phyloP scores from a whole-genome alignment of 2,329 filamentous ascomycete genomes.

The Paraphaeosphaeria sporulosa region DNA sequence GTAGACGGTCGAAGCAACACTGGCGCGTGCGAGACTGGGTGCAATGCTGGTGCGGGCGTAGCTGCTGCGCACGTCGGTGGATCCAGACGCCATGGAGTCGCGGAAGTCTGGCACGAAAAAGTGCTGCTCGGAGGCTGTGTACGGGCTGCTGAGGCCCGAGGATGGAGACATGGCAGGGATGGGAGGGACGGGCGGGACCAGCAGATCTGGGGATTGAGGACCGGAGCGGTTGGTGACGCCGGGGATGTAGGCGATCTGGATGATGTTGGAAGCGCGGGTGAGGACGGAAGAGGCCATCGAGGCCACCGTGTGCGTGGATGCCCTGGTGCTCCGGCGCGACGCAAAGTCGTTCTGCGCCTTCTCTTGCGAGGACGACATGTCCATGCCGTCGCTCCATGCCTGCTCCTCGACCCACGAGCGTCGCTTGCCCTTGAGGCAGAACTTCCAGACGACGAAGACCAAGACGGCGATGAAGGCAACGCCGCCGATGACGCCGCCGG shows the following conservation, averaged over 20 bases:
- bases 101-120: conserved; percentile 94
- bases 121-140: conserved; percentile 73
- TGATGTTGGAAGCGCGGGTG: conserved; percentile 96
- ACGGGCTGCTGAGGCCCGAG: conserved; percentile 65
- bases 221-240: conserved; percentile 93
- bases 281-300: conserved; percentile 96
- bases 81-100: conserved; percentile 87
- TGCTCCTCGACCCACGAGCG: conserved; percentile 64
- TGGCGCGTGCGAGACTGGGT: conserved; percentile 58
- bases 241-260: conserved; percentile 98
- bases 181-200: conserved; percentile 92
- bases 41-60: conserved; percentile 58
- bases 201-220: conserved; percentile 78
- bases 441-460: conserved; percentile 85
- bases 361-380: conserved; percentile 61
- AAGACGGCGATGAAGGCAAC: conserved; percentile 75
- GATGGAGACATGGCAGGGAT: conserved; percentile 71
- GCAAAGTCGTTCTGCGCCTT: conserved; percentile 65
- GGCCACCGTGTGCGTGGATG: conserved; percentile 83
- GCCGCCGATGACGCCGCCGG: conserved; percentile 88
- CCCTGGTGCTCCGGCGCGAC: conserved; percentile 67
- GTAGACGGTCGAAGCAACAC: conserved; percentile 91
- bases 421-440: conserved; percentile 82
- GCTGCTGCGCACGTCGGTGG: conserved; percentile 63
- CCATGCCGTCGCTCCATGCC: conserved; percentile 61